These are phyloP conservation scores for Colletotrichum phormii DNA, from an alignment of 2,329 filamentous ascomycete genomes.

Conservation along the genomic window DNA sequence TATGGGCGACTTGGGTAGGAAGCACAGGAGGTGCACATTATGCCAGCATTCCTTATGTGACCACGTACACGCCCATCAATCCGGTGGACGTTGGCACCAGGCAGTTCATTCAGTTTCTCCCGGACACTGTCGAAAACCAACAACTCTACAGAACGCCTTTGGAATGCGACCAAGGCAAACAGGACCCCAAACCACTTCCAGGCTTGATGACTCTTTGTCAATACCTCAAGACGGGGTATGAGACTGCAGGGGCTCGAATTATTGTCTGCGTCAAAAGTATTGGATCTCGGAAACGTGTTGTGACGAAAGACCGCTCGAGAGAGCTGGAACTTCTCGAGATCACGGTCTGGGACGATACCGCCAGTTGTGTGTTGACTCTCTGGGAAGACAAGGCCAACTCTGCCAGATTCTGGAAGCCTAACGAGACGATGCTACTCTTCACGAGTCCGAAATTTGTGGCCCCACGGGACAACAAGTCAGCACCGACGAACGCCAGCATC, in stretches of 20 bases:
- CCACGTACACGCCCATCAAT: constrained; percentile 66
- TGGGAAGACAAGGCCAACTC: constrained; percentile 63
- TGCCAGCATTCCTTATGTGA: constrained; percentile 52
- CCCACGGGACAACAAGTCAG: neutral
- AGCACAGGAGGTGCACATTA: constrained; percentile 51
- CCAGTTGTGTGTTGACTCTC: constrained; percentile 62
- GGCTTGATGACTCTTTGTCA: constrained; percentile 67
- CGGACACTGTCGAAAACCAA: constrained; percentile 46
- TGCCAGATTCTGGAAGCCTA: constrained; percentile 56
- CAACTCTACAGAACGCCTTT: constrained; percentile 58
- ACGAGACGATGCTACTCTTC: constrained; percentile 62
- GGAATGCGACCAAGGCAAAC: constrained; percentile 45
- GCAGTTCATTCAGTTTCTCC: constrained; percentile 62
- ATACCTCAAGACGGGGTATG: constrained; percentile 66
- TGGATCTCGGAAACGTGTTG: constrained; percentile 62
- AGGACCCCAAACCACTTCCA: constrained; percentile 43
- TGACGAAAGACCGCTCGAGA: constrained; percentile 24
- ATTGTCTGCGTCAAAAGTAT: constrained; percentile 70
- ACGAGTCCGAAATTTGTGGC: constrained; percentile 50
- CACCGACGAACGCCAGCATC: constrained; percentile 38
- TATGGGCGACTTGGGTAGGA: constrained; percentile 69
- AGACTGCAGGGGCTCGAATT: constrained; percentile 61
- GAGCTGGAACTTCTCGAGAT: constrained; percentile 58
- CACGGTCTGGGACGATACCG: constrained; percentile 68
- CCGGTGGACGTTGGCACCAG: constrained; percentile 64